These are phyloP conservation scores for Salvia splendens DNA, from an alignment of 257 asterid genomes.

Conservation along the genomic window DNA sequence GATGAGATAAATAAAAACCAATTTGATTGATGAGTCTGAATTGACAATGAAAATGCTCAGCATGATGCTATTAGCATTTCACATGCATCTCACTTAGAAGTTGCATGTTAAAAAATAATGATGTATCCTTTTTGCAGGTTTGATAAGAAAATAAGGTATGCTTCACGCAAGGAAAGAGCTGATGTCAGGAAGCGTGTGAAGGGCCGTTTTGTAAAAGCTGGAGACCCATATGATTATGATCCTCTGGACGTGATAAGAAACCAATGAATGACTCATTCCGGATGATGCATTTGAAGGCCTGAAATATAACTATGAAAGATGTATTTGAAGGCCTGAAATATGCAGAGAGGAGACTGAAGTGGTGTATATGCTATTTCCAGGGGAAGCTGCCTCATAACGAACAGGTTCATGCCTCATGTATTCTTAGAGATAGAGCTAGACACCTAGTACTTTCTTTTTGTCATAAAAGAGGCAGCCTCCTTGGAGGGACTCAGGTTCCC, in stretches of 20 bases:
- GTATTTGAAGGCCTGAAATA: constrained; percentile 14
- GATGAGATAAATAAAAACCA: too few species aligned
- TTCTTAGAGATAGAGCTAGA: constrained; percentile 27
- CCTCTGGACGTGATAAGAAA: constrained; percentile 42
- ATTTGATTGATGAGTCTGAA: background rate
- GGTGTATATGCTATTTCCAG: constrained; percentile 13
- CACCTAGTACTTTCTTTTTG: constrained; percentile 6
- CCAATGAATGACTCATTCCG: constrained; percentile 31
- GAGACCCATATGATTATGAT: constrained; percentile 69
- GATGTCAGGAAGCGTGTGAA: constrained; percentile 77
- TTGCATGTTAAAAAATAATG: too few species aligned
- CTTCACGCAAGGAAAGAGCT: constrained; percentile 67
- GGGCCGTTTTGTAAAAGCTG: constrained; percentile 74
- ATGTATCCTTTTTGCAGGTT: constrained; percentile 44
- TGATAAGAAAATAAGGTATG: constrained; percentile 59
- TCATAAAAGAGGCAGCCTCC: constrained; percentile 22
- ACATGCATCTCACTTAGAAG: too few species aligned
- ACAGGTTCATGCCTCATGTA: constrained; percentile 15
- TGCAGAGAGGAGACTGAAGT: constrained; percentile 17
- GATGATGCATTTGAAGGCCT: constrained; percentile 16
- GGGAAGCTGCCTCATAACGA: constrained; percentile 20
- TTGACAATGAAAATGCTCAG: background rate
- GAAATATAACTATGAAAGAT: constrained; percentile 18
- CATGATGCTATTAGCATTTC: too few species aligned
- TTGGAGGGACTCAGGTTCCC: constrained; percentile 23